Conservation (phyloP, 139 green algal genomes). For the Gonium pectorale region DNA sequence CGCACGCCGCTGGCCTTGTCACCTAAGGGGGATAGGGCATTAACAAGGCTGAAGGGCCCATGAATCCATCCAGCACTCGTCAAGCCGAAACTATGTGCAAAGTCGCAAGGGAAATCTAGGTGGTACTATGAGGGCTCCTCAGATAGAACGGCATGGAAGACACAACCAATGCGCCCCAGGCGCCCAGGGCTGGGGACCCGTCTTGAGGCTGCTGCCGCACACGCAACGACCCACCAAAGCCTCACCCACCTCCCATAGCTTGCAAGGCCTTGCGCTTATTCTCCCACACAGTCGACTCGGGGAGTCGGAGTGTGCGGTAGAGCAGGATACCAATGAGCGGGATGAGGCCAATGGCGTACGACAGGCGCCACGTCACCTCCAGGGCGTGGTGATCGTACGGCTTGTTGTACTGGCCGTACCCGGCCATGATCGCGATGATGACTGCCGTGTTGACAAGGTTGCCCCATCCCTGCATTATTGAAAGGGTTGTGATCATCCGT, state of each 20-base stretch:
- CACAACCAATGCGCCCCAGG: too few relatives aligned
- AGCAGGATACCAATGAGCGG: conserved; percentile 14
- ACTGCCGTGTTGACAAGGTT: conserved; percentile 62
- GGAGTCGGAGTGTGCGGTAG: conserved; percentile 15
- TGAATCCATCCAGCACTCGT: too few relatives aligned
- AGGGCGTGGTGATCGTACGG: background rate
- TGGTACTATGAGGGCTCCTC: too few relatives aligned
- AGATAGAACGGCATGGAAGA: too few relatives aligned
- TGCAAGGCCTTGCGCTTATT: background rate
- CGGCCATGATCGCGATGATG: conserved; percentile 35
- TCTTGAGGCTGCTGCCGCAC: too few relatives aligned
- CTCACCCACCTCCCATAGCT: background rate
- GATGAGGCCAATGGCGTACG: conserved; percentile 31
- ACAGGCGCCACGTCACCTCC: conserved; percentile 30
- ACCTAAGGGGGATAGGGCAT: too few relatives aligned
- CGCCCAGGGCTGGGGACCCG: too few relatives aligned
- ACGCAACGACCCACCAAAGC: too few relatives aligned
- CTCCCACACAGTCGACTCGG: background rate
- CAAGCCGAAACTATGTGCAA: too few relatives aligned
- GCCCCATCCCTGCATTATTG: conserved; percentile 54
- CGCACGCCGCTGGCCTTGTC: background rate
- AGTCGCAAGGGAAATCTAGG: too few relatives aligned
- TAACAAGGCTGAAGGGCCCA: too few relatives aligned
- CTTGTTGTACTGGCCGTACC: background rate
- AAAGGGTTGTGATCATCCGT: too few relatives aligned